Percentiles rank a stretch among this genome's conserved stretches.
phyloP scores from a whole-genome alignment of 2,329 filamentous ascomycete genomes.

The Xylariaceae sp. region DNA sequence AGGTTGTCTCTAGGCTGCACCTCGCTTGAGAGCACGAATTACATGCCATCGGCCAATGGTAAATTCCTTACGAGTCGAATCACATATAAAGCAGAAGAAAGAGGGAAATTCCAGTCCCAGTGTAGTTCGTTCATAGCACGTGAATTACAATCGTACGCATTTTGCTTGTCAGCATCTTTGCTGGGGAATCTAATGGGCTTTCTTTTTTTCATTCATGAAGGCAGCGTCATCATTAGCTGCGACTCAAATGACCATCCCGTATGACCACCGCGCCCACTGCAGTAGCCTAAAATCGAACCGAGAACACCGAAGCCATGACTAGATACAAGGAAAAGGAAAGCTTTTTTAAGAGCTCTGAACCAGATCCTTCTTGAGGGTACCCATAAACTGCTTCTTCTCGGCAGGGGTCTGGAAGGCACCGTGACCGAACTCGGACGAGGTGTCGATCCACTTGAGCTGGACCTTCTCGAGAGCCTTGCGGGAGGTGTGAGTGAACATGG shows the following conservation, averaged over 20 bases:
- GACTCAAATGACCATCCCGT: slow-evolving; percentile 32
- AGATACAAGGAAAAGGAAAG: slow-evolving; percentile 40
- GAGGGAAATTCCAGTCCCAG: background rate
- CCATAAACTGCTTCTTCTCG: slow-evolving; percentile 97
- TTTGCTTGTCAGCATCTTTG: background rate
- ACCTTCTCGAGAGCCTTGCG: slow-evolving; percentile 97
- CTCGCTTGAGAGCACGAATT: background rate
- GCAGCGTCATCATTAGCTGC: slow-evolving; percentile 32
- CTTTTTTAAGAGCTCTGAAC: slow-evolving; percentile 42
- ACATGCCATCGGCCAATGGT: background rate
- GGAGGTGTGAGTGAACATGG: slow-evolving; percentile 95
- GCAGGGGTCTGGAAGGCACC: slow-evolving; percentile 97
- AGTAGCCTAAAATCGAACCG: slow-evolving; percentile 41
- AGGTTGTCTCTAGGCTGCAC: background rate
- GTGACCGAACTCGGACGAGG: slow-evolving; percentile 99
- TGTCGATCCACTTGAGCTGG: slow-evolving; percentile 99
- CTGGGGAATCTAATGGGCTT: slow-evolving; percentile 22
- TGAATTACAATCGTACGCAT: background rate
- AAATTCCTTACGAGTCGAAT: background rate
- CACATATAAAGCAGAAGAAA: background rate
- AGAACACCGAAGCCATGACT: slow-evolving; percentile 52
- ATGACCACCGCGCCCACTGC: slow-evolving; percentile 30
- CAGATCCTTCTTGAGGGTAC: slow-evolving; percentile 98
- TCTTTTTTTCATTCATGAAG: slow-evolving; percentile 32
- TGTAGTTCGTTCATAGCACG: background rate